Evolutionary conservation across 2,329 filamentous ascomycete genomes (phyloP).

Genomic region (Bipolaris sorokiniana): DNA sequence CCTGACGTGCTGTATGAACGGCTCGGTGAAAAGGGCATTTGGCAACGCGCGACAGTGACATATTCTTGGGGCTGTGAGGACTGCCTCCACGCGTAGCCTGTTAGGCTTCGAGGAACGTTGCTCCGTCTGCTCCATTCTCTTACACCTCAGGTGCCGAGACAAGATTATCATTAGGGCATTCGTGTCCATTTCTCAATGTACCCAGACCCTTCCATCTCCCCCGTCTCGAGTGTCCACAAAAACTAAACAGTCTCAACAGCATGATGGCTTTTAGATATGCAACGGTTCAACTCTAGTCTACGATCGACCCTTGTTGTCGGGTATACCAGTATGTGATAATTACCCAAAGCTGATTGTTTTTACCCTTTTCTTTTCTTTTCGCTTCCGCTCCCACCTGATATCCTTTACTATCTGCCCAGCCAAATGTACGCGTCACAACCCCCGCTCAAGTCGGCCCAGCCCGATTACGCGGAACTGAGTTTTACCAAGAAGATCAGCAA

Average conservation of each 20-base stretch:
- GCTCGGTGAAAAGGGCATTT: background rate
- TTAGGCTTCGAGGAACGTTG: slow-evolving; percentile 10
- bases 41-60: slow-evolving; percentile 1
- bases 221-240: background rate
- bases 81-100: slow-evolving; percentile 3
- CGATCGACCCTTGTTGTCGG: slow-evolving; percentile 2
- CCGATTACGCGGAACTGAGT: background rate
- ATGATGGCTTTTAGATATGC: background rate
- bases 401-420: slow-evolving; percentile 13
- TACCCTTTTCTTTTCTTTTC: background rate
- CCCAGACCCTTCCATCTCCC: background rate
- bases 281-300: slow-evolving; percentile 1
- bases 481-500: slow-evolving; percentile 8
- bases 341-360: slow-evolving; percentile 1
- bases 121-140: slow-evolving; percentile 11
- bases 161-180: background rate
- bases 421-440: slow-evolving; percentile 11
- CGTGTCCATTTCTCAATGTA: slow-evolving; percentile 1
- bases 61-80: background rate
- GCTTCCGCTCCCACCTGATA: background rate
- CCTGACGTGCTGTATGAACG: background rate
- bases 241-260: background rate
- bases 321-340: background rate
- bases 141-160: background rate
- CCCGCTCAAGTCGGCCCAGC: background rate